Base-by-base conservation (phyloP, 73 alveolate species). In the Effrenium voratum region DNA sequence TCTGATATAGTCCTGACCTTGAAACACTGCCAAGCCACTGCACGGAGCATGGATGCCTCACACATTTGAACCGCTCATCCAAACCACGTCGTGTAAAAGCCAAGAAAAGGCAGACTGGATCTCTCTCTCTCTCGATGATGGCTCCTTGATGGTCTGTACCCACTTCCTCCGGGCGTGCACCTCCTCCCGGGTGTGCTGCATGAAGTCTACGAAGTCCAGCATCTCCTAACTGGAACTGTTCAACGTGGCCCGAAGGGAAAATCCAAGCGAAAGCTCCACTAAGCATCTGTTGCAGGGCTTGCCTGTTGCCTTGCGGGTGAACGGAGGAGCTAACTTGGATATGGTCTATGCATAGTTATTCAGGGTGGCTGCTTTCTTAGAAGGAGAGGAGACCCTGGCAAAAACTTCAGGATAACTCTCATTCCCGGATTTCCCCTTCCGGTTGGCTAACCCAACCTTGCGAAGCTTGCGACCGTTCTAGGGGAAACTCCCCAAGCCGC, bases 141-240 rank as follows among this genome's bases (percentile, higher is more conserved):
- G n/a, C n/a, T n/a, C 81, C 34, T 59, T 86, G 63, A 59, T 41
- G 63, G 82, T 41, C 32, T 66, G 77, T 8, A 90, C 97, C 97
- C 97, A 90, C 46, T 76, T 90, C 40, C 87, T 49, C 76, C 97
- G 86, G 19, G 97, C 97, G 22, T 70, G 75, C 16, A 47, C 80
- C 76, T 90, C 97, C 97, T 90, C 97, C 66, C 83, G 63, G 49
- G 97, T 90, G 19, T 90, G 97, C 87, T 90, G 97, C 97, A 90
- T 90, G 55, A 90, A 90, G 32, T 90, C 97, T 26, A 90, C 87
- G 57, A 90, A 90, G 57, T 90, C 97, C 83, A 90, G 36, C 55
- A 90, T 90, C 97, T 90, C 97, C 82, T 72, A n/a, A 26, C 46
- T 13, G 49, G 38, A 32, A 1, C 12, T 44, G 75, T 4, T 32